Evolutionary conservation across 2,329 filamentous ascomycete species (phyloP).

Genomic region (Camillea tinctor): DNA sequence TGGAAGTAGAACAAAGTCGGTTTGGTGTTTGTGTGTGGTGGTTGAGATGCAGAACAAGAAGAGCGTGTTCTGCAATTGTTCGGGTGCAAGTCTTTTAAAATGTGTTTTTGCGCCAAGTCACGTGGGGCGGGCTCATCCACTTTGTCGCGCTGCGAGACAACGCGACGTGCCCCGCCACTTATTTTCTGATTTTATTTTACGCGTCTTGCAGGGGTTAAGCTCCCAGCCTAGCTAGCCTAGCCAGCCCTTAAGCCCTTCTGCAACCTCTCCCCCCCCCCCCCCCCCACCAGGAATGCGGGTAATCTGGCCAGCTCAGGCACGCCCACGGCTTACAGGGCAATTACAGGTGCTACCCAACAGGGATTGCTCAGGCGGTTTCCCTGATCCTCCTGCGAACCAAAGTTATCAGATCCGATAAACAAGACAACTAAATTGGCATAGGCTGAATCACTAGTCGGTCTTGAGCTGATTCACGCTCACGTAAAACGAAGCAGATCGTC

Average conservation of each 20-base stretch:
- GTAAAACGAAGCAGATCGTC: slow-evolving; percentile 14
- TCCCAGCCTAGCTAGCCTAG: slow-evolving; percentile 2
- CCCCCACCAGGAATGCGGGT: slow-evolving; percentile 9
- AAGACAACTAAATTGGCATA: slow-evolving; percentile 12
- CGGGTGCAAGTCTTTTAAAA: slow-evolving; percentile 27
- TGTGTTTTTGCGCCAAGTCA: slow-evolving; percentile 27
- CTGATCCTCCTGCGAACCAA: slow-evolving; percentile 7
- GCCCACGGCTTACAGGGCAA: slow-evolving; percentile 7
- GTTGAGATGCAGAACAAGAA: slow-evolving; percentile 18
- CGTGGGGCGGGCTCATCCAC: slow-evolving; percentile 20
- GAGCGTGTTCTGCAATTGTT: slow-evolving; percentile 19
- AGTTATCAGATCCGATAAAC: slow-evolving; percentile 24
- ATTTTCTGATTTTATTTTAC: too few relatives aligned
- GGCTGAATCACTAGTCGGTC: slow-evolving; percentile 8
- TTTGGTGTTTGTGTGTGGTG: slow-evolving; percentile 5
- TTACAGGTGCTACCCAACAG: slow-evolving; percentile 5
- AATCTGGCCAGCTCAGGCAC: slow-evolving; percentile 9
- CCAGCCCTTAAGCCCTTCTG: slow-evolving; percentile 4
- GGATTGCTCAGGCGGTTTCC: slow-evolving; percentile 10
- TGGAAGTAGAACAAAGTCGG: slow-evolving; percentile 11
- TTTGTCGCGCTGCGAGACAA: slow-evolving; percentile 15
- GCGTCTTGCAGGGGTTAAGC: slow-evolving; percentile 11
- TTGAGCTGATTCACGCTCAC: slow-evolving; percentile 19
- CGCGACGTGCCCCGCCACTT: slow-evolving; percentile 26
- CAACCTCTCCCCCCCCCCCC: neutral